Evolutionary conservation across 2,329 filamentous ascomycete genomes (phyloP), one percentile per base, ranked within the genome.

Genomic region (Fonsecaea multimorphosa): DNA sequence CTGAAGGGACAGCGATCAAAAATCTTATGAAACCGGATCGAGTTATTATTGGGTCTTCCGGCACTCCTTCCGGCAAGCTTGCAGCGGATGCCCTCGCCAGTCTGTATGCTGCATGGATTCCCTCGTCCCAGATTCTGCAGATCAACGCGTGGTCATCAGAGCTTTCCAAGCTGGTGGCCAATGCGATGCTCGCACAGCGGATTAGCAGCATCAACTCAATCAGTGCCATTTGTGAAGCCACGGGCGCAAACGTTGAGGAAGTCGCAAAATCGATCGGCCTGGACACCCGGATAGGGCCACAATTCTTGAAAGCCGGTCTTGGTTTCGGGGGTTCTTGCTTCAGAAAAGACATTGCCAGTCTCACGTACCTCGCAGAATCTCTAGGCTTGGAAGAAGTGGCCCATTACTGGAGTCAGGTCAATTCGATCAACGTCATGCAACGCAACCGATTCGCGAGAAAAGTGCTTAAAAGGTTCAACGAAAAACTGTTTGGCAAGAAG

Each of bases 261-360:
- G 85, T 94, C 1, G 84, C 89, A 14, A 80, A 81, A 38, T 86
- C 88, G 5, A 83, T 91, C 32, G 91, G 91, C 57, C 81, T 87
- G 40, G 91, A 94, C 72, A 83, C 83, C 7, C 85, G 91, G 57
- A 91, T 94, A 64, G 91, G 91, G 6, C 81, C 85, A 68, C 87
- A 88, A 75, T 91, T 92, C 78, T 81, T 94, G 46, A 89, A 90
- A 77, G 88, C 91, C 7, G 88, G 88, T 44, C 85, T 92, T 36
- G 91, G 91, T 16, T 94, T 93, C 73, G 91, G 91, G 61, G 91
- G 91, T 22, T 90, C 87, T 67, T 94, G 91, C 78, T 93, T 94
- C 82, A 87, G 89, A 76, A 94, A 94, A 78, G 91, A 94, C 74
- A 86, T 93, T 49, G 82, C 91, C 56, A 90, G 86, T 76, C 80